Evolutionary conservation across 129 eudicot genomes (phyloP).

Genomic region (Artemisia annua): DNA sequence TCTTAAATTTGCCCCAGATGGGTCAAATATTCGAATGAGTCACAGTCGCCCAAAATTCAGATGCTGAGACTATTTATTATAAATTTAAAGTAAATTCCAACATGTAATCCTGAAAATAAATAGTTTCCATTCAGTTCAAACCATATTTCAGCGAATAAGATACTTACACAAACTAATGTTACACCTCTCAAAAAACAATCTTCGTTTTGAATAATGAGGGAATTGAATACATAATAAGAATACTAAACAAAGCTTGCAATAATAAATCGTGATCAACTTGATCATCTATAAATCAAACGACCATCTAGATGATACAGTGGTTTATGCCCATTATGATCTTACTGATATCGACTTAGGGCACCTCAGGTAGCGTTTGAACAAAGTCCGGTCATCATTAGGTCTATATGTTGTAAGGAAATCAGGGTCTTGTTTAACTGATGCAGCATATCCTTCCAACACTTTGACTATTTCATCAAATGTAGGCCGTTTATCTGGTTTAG

Average conservation of each 20-base stretch:
- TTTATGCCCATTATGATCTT: slow-evolving; percentile 29
- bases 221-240: slow-evolving; percentile 25
- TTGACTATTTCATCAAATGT: slow-evolving; percentile 67
- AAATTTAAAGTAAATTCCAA: background rate
- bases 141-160: background rate
- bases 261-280: slow-evolving; percentile 13
- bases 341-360: slow-evolving; percentile 37
- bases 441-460: slow-evolving; percentile 59
- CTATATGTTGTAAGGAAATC: slow-evolving; percentile 61
- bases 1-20: too few relatives aligned
- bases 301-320: slow-evolving; percentile 16
- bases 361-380: slow-evolving; percentile 39
- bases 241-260: slow-evolving; percentile 17
- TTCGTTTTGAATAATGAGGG: slow-evolving; percentile 24
- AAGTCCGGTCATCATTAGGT: slow-evolving; percentile 29
- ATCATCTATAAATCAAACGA: slow-evolving; percentile 15
- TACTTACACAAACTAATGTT: slow-evolving; percentile 10
- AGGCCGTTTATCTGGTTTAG: slow-evolving; percentile 73
- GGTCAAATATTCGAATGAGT: too few relatives aligned
- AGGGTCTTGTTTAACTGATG: slow-evolving; percentile 57
- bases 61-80: too few relatives aligned
- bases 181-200: slow-evolving; percentile 14
- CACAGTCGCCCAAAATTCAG: too few relatives aligned
- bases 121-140: background rate
- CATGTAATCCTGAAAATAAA: background rate